Evolutionary conservation across 192 early-diverging fungal species (phyloP), one percentile per base, ranked within the genome.

Genomic region (Linnemannia schmuckeri): DNA sequence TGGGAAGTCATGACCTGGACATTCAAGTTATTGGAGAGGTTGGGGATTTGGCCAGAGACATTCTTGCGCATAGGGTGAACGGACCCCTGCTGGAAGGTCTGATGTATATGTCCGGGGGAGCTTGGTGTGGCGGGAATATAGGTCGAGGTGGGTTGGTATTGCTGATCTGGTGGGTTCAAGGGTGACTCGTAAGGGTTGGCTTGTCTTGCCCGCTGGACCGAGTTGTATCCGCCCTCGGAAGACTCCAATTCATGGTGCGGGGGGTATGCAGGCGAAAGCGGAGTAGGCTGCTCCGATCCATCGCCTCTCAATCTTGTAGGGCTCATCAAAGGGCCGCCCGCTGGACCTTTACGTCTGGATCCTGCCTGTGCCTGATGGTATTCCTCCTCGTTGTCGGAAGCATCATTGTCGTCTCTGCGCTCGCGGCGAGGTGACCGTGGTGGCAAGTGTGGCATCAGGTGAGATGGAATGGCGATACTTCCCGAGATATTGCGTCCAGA

Each of bases 311-410:
- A 47, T 35, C 82, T 76, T 2, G 72, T 83, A 24, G 82, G 82
- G 30, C 70, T 83, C 44, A 83, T 24, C 30, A 85, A 42, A 20
- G 77, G 74, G 20, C 68, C 79, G 20, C 61, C 20, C 1, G 57
- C 72, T 9, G 78, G 54, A 33, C 77, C 77, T 57, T 80, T 85
- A 15, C 83, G 83, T 63, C 83, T 76, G n/a, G 55, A 61, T 40
- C 75, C 75, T 35, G 57, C 40, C 18, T 77, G 79, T 4, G 57
- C 10, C 12, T 71, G 85, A 24, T 74, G 30, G 7, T 72, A 52
- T 38, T 87, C 85, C 4, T 87, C 85, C n/a, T 87, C 85, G 54
- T 87, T 87, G 22, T 87, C 85, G 2, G 85, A 87, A 1, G 38
- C 72, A 20, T 76, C 75, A 71, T 49, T 63, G 7, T 80, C 78